Evolutionary conservation across 1,284 basidiomycete genomes (phyloP).

Genomic region (Ustilago esculenta): DNA sequence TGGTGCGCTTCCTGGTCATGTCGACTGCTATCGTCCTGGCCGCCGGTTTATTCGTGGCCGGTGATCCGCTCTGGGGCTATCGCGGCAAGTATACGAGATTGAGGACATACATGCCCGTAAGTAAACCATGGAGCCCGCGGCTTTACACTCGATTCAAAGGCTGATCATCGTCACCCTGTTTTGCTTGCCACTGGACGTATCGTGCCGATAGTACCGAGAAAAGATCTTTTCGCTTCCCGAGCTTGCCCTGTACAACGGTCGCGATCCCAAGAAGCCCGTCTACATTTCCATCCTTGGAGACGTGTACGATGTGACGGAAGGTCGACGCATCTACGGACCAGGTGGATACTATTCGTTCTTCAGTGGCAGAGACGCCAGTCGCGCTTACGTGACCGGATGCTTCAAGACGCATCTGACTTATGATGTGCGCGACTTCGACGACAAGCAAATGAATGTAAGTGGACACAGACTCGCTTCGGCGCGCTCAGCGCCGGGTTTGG

Average conservation of each 20-base stretch:
- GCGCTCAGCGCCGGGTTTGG: too few species aligned
- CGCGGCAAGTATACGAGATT: slow-evolving; percentile 59
- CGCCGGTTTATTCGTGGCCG: slow-evolving; percentile 52
- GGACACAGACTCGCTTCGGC: too few species aligned
- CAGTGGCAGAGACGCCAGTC: slow-evolving; percentile 61
- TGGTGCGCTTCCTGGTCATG: slow-evolving; percentile 33
- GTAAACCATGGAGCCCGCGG: too few species aligned
- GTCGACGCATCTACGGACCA: slow-evolving; percentile 80
- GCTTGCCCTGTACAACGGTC: slow-evolving; percentile 80
- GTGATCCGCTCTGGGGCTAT: slow-evolving; percentile 64
- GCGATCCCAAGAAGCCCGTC: slow-evolving; percentile 75
- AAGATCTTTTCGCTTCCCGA: slow-evolving; percentile 78
- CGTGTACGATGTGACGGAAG: slow-evolving; percentile 87
- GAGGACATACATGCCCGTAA: slow-evolving; percentile 60
- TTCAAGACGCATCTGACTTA: slow-evolving; percentile 64
- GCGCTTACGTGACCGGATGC: slow-evolving; percentile 65
- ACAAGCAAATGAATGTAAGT: slow-evolving; percentile 51
- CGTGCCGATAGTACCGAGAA: slow-evolving; percentile 63
- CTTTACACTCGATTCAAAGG: too few species aligned
- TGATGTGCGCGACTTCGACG: slow-evolving; percentile 60
- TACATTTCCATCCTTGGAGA: slow-evolving; percentile 82
- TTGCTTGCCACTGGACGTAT: too few species aligned
- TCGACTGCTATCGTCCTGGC: slow-evolving; percentile 32
- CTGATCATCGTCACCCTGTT: too few species aligned
- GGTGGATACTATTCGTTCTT: slow-evolving; percentile 63